Conservation (phyloP, 1,139 yeast species). For the Blastobotrys buckinghamii region DNA sequence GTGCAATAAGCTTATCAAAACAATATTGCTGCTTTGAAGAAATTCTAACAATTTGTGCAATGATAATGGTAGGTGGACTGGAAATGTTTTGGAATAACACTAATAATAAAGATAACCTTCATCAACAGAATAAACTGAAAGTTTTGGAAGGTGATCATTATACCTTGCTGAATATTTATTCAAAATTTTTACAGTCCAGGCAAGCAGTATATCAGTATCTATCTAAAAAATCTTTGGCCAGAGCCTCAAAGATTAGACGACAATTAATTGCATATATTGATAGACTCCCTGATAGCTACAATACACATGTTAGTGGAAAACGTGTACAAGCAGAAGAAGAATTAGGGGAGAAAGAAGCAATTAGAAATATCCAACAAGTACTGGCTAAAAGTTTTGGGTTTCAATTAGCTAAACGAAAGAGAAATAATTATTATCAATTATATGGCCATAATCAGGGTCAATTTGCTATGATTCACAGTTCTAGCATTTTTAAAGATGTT, state of each 20-base stretch:
- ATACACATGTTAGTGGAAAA: background rate
- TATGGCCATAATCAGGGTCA: slow-evolving; percentile 4
- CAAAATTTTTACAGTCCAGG: slow-evolving; percentile 33
- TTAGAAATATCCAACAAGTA: background rate
- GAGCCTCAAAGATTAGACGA: slow-evolving; percentile 38
- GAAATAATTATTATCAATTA: background rate
- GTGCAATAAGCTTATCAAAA: slow-evolving; percentile 18
- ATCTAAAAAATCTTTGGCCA: slow-evolving; percentile 62
- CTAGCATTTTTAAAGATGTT: background rate
- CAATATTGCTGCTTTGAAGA: slow-evolving; percentile 59
- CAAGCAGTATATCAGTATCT: slow-evolving; percentile 43
- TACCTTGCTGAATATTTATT: slow-evolving; percentile 72
- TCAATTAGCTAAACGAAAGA: slow-evolving; percentile 8
- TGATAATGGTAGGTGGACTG: slow-evolving; percentile 49
- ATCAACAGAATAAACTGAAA: slow-evolving; percentile 48
- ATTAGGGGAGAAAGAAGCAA: background rate
- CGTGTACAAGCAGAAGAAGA: background rate
- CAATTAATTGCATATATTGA: background rate
- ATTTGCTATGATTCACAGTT: slow-evolving; percentile 1
- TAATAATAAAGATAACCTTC: slow-evolving; percentile 30
- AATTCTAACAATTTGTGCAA: slow-evolving; percentile 68
- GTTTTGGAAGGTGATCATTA: slow-evolving; percentile 90
- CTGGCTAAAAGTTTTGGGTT: slow-evolving; percentile 6
- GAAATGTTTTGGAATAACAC: slow-evolving; percentile 50
- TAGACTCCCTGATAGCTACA: too few relatives aligned